Base-by-base conservation (phyloP, 2,329 filamentous ascomycete genomes). In the Pestalotiopsis sp. region DNA sequence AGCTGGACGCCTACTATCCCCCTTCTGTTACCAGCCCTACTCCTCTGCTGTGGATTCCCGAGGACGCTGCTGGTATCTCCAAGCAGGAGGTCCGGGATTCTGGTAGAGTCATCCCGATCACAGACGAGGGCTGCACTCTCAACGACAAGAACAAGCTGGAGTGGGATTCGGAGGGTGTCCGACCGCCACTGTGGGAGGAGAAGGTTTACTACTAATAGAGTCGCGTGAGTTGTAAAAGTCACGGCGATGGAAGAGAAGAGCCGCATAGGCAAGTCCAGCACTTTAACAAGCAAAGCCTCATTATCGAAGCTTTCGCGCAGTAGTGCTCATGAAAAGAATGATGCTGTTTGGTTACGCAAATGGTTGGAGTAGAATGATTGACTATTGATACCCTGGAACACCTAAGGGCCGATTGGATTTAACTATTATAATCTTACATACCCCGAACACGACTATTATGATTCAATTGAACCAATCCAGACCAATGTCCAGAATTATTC, bases 21-120 rank as follows among this genome's bases (percentile, higher is more conserved):
- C 93, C 94, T 0, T 86, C 91, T 0, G 85, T 95, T 75, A 86
- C 79, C 26, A 84, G 88, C 69, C 71, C 84, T 72, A 79, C 87
- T 1, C 92, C 92, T 1, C 81, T 93, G 38, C 83, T 97, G n/a
- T 97, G 94, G 94, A 92, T 97, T 66, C 93, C 94, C 0, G 84
- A 88, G 68, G 94, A 97, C 74, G 80, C 85, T 1, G 87, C 89
- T 26, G 92, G 93, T n/a, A 52, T 97, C 56, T 93, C 90, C 66
- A 85, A 85, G 73, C 92, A 97, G 76, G 94, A 97, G 79, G 84
- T 96, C 65, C 84, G 84, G 13, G 92, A 96, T 73, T 92, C 92
- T 0, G 83, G 83, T 71, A 88, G 86, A 73, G 86, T 92, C 39
- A 92, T 94, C 38, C 88, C 90, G 1, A 95, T 97, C 71, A 94